Base-by-base conservation (phyloP, 768 basidiomycete species). In the Nidularia sp. region DNA sequence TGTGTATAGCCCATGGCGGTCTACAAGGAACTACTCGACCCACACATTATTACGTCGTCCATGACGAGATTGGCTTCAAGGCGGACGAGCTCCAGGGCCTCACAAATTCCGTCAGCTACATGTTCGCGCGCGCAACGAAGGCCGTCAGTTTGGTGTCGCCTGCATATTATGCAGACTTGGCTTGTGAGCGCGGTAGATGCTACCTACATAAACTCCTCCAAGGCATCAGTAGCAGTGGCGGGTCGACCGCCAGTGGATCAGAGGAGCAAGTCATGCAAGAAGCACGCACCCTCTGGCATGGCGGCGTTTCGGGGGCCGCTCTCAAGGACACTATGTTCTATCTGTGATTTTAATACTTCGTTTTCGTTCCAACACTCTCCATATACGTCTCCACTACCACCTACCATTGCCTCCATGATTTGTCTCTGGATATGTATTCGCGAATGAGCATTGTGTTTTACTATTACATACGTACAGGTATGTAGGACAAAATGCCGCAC, bases 101-200 rank as follows among this genome's bases (percentile, higher is more conserved):
- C 45, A 85, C 88, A 15, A 85, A 92, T 64, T 66, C 79, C 9
- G 74, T 85, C 53, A 83, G 84, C 65, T 92, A 91, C 65, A 77
- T 88, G 64, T 95, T 90, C 59, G 88, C 87, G 4, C 85, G 92
- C 12, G 90, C 92, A 2, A 94, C 93, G 2, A 88, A 90, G 58
- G 87, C 90, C 0, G 93, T 94, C 48, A 90, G 88, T 61, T 75
- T 93, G 18, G 79, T 84, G 8, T 89, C 90, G 0, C 85, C 90
- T 0, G 90, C 90, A 0, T 90, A 90, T 63, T 91, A 90, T 57
- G 86, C 88, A 9, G 89, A 92, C 65, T 73, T 92, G 50, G 74
- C 76, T 5, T 80, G 79, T 54, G 79, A 81, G 58, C 67, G 79
- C 13, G 90, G 88, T 0, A 74, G 90, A 29, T 86, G 80, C 61